Base-by-base conservation (phyloP, 495 filamentous ascomycete species). In the Tuber melanosporum region DNA sequence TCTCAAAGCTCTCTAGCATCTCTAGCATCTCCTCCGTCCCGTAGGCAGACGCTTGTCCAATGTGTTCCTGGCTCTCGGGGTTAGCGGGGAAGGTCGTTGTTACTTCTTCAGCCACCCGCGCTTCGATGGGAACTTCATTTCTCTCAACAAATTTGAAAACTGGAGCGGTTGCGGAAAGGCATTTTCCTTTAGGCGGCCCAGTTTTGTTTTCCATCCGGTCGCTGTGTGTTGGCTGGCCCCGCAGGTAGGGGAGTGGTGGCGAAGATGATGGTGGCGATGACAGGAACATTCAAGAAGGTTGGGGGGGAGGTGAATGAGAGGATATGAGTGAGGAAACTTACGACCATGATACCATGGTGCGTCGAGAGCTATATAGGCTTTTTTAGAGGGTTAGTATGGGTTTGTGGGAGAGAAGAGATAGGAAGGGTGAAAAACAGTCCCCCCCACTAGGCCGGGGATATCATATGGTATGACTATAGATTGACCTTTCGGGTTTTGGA, bases 1-100 rank as follows among this genome's bases (percentile, higher is more conserved):
- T 5, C 4, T 41, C 39, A 41, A 41, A 41, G 4, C 85, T 81
- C 20, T 81, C 83, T 70, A 43, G 42, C 1, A 62, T 75, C 73
- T 46, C 73, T 43, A 73, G 12, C 45, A 19, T 79, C 20, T 87
- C 85, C 77, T 85, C 83, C 39, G 62, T 45, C 8, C 73, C 77
- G 19, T 80, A 85, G 84, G 42, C n/a, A 3, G 52, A 10, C 12
- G 12, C 26, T 12, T 36, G 26, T 7, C 0, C 14, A 7, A 2
- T 66, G 4, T 17, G 17, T 17, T 36, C 57, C 26, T 36, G 12
- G 14, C 26, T 66, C 57, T 36, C 26, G 1, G 26, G 57, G 10
- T 66, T 66, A 36, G 7, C 12, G 32, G 26, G 6, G 2, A 66
- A 66, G 12, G 3, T 32, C 12, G 7, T 8, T 10, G 49, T 52